Base-by-base conservation (phyloP, 2,329 filamentous ascomycete genomes). In the Xylariaceae sp. region DNA sequence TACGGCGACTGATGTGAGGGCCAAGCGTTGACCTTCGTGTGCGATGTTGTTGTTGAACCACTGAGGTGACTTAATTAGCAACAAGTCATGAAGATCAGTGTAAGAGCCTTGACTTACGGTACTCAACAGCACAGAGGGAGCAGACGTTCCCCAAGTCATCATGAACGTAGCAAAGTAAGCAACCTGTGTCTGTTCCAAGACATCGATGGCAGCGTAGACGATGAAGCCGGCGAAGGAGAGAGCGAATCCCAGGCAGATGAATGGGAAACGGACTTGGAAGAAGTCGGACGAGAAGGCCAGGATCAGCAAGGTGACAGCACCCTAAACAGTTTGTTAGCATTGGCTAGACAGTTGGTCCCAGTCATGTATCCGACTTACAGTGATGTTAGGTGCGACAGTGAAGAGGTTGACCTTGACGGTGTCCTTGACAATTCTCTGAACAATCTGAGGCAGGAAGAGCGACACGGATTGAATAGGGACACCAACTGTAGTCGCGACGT, bases 1-100 rank as follows among this genome's bases (percentile, higher is more conserved):
- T 0, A 92, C 88, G 23, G 86, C 87, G 15, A 92, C 81, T 34
- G 84, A 86, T 0, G 88, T 92, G 11, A 91, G 76, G 0, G 86
- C 79, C 4, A 90, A 80, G 51, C 89, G 85, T 44, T 85, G 83
- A 59, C 87, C 86, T 73, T 92, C 89, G 67, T 92, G 82, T 0
- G 88, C 88, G 58, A 91, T 82, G 70, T 93, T 93, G 77, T 92
- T 92, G 75, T 90, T 92, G 75, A 91, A 92, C 86, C 86, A 88
- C 68, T 72, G 48, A 15, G 8, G 17, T 17, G 17, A 2, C 17
- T 17, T 23, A 2, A 45, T 18, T 50, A 10, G 9, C 4, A 37
- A 23, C 11, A 13, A 34, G 18, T 4, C 51, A 17, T 15, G 10
- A 11, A 4, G n/a, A n/a, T n/a, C 1, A n/a, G 8, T 0, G 11